Conservation (phyloP, 73 alveolate species). For the Paramecium biaurelia region DNA sequence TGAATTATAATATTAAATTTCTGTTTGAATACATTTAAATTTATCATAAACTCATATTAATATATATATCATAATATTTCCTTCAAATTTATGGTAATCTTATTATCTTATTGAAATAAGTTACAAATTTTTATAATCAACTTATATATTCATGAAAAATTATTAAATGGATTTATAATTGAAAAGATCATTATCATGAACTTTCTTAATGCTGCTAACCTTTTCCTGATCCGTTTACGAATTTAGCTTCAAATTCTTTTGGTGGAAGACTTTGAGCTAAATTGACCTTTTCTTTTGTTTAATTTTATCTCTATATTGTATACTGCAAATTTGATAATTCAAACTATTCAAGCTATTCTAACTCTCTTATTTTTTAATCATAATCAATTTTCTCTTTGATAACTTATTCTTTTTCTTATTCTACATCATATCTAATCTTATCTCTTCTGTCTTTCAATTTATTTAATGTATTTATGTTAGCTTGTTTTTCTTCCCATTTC, state of each 20-base stretch:
- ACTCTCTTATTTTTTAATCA: not conserved
- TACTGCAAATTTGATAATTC: not conserved
- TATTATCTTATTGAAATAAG: not conserved
- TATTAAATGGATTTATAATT: not conserved
- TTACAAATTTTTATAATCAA: not conserved
- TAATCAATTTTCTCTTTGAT: not conserved
- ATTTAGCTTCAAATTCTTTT: slow-evolving; percentile 12
- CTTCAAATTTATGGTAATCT: not conserved
- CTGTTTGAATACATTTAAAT: not conserved
- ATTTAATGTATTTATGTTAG: not conserved
- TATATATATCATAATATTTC: no score
- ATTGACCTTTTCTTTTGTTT: slow-evolving; percentile 5
- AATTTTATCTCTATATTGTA: slow-evolving; percentile 4
- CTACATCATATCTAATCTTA: not conserved
- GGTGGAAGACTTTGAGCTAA: slow-evolving; percentile 17
- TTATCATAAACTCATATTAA: not conserved
- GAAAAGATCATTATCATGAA: not conserved
- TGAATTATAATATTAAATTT: not conserved
- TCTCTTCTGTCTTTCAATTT: slow-evolving; percentile 25
- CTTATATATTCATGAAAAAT: not conserved
- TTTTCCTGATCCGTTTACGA: not conserved
- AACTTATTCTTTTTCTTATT: not conserved
- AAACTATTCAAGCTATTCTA: not conserved
- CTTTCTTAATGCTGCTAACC: not conserved
- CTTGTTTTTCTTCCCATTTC: not conserved